Conservation (phyloP, 768 basidiomycete species). For the Dacryopinax spathularia region DNA sequence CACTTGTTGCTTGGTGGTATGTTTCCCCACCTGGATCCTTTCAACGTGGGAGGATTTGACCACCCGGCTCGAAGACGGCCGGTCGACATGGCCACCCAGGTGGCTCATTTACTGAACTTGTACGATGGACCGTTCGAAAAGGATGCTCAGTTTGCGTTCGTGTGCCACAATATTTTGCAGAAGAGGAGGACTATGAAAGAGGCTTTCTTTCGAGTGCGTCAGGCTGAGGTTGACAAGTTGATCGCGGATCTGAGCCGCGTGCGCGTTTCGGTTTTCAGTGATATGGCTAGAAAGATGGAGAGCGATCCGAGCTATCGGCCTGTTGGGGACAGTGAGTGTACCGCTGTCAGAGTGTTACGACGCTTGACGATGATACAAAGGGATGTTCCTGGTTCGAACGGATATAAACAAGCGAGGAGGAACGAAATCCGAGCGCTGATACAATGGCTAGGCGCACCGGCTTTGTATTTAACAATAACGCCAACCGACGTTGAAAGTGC, state of each 20-base stretch:
- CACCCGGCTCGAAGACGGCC: background rate
- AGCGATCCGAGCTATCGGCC: background rate
- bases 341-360: background rate
- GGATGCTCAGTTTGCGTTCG: background rate
- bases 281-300: background rate
- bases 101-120: background rate
- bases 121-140: background rate
- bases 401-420: conserved; percentile 18
- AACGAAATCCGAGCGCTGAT: conserved; percentile 31
- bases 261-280: background rate
- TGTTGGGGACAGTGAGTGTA: background rate
- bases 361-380: background rate
- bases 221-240: background rate
- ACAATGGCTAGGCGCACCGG: conserved; percentile 25
- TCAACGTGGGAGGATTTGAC: background rate
- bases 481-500: conserved; percentile 34
- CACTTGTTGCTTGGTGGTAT: background rate
- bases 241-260: background rate
- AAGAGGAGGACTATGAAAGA: background rate
- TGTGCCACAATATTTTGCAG: background rate
- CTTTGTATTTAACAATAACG: conserved; percentile 34
- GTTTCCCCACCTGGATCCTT: background rate
- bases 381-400: conserved; percentile 21
- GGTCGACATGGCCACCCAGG: background rate
- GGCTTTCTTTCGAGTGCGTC: background rate